These are phyloP conservation scores for Solanum raphanifolium DNA, from an alignment of 257 asterid species.

Conservation along the genomic window DNA sequence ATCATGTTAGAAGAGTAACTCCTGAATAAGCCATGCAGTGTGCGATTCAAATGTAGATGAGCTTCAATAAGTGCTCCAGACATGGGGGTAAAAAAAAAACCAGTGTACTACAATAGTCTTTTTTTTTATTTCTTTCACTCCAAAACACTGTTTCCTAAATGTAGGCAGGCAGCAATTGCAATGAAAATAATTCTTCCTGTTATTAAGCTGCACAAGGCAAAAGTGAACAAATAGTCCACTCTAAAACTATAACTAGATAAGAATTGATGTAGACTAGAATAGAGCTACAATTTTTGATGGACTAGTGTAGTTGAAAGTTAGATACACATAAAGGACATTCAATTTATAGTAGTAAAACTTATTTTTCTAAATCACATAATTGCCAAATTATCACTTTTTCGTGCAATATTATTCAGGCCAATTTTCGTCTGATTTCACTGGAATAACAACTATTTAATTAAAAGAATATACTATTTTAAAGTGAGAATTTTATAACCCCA, in stretches of 20 bases:
- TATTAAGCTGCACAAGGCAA: not conserved
- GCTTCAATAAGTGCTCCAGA: too few species aligned
- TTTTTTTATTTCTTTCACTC: not conserved
- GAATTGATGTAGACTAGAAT: not conserved
- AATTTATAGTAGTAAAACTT: not conserved
- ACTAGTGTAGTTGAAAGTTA: not conserved
- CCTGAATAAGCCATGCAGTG: fast-evolving
- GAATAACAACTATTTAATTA: not conserved
- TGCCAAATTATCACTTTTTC: not conserved
- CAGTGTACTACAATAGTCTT: not conserved
- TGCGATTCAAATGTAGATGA: too few species aligned
- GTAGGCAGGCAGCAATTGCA: not conserved
- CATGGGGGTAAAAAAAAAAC: too few species aligned
- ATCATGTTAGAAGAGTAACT: too few species aligned
- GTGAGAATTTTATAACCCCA: not conserved
- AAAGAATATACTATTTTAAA: not conserved
- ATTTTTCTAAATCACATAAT: not conserved
- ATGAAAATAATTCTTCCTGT: not conserved
- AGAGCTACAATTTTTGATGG: not conserved
- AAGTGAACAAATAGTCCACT: not conserved
- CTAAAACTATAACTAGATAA: not conserved
- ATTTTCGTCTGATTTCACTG: not conserved
- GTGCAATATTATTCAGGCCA: not conserved
- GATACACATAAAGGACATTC: not conserved
- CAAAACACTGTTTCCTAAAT: not conserved